These are phyloP conservation scores for Neurospora hispaniola DNA, from an alignment of 495 filamentous ascomycete species.

Conservation along the genomic window DNA sequence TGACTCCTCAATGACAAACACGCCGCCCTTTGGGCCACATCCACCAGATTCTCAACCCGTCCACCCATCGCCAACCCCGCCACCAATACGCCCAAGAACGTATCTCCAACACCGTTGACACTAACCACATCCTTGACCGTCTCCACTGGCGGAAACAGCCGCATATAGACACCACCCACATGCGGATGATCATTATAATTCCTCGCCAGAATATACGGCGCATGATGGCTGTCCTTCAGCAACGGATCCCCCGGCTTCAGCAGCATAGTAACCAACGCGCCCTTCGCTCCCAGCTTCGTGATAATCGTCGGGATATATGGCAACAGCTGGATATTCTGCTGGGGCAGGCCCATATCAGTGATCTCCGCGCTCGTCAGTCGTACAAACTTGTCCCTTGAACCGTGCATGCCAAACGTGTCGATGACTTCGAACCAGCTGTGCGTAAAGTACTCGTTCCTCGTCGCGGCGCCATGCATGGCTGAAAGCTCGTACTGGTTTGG, in stretches of 20 bases:
- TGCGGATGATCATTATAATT: conserved; percentile 33
- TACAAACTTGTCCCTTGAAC: conserved; percentile 52
- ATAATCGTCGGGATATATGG: conserved; percentile 75
- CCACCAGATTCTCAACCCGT: conserved; percentile 37
- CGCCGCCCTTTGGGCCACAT: conserved; percentile 64
- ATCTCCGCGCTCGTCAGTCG: conserved; percentile 46
- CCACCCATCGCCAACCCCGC: conserved; percentile 48
- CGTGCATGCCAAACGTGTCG: conserved; percentile 57
- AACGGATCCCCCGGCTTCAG: conserved; percentile 52
- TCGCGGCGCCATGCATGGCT: conserved; percentile 60
- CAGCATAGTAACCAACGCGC: conserved; percentile 68
- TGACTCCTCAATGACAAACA: conserved; percentile 60
- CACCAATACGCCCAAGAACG: conserved; percentile 72
- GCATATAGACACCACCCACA: conserved; percentile 80
- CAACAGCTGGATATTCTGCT: conserved; percentile 73
- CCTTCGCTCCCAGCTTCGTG: conserved; percentile 69
- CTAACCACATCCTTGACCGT: conserved; percentile 63
- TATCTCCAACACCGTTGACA: conserved; percentile 93
- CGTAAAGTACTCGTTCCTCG: conserved; percentile 54
- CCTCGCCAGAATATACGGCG: conserved; percentile 60
- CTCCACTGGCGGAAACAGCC: conserved; percentile 60
- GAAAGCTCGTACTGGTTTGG: conserved; percentile 76
- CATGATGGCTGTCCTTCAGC: conserved; percentile 47
- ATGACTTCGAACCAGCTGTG: conserved; percentile 69
- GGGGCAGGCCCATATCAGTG: conserved; percentile 72